A percentile compares a stretch with the other conserved stretches of the same genome.
These are phyloP conservation scores for Naganishia sp. DNA, from an alignment of 1,284 basidiomycete species.

Conservation along the genomic window DNA sequence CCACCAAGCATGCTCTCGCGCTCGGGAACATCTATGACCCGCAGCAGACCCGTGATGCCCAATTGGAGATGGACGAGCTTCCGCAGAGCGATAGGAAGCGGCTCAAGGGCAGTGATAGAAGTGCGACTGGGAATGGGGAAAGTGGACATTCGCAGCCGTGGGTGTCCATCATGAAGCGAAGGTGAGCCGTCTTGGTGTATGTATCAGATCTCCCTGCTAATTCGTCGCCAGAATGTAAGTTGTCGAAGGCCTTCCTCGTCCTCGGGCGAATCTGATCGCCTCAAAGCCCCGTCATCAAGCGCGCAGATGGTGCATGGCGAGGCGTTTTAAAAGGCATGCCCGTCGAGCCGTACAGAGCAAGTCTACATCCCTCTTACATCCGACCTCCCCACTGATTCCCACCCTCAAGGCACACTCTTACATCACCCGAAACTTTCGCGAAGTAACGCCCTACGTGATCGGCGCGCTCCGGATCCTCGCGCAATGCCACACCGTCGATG, in stretches of 20 bases:
- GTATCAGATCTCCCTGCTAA: not conserved
- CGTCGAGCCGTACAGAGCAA: conserved; percentile 64
- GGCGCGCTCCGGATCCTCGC: conserved; percentile 80
- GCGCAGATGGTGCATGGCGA: conserved; percentile 71
- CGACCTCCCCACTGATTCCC: not conserved
- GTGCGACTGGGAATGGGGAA: conserved; percentile 40
- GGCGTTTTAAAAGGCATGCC: conserved; percentile 74
- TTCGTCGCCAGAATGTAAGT: conserved; percentile 33
- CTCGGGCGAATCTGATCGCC: not conserved
- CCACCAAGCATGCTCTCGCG: conserved; percentile 75
- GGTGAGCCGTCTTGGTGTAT: conserved; percentile 58
- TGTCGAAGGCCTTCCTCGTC: not conserved
- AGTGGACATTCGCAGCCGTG: conserved; percentile 75
- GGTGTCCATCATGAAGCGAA: conserved; percentile 83
- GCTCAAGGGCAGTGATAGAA: conserved; percentile 26
- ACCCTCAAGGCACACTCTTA: conserved; percentile 67
- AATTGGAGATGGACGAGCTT: conserved; percentile 49
- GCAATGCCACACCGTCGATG: conserved; percentile 63
- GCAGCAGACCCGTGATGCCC: conserved; percentile 56
- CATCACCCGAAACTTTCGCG: conserved; percentile 74
- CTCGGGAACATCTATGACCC: conserved; percentile 64
- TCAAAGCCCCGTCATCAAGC: conserved; percentile 73
- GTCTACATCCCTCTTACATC: conserved; percentile 28
- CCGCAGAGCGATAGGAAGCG: conserved; percentile 37
- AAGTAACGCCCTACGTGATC: conserved; percentile 70